A percentile compares a stretch with the other conserved stretches of the same genome.
Conservation (phyloP, 2,329 filamentous ascomycete species). For the Phialocephala subalpina region DNA sequence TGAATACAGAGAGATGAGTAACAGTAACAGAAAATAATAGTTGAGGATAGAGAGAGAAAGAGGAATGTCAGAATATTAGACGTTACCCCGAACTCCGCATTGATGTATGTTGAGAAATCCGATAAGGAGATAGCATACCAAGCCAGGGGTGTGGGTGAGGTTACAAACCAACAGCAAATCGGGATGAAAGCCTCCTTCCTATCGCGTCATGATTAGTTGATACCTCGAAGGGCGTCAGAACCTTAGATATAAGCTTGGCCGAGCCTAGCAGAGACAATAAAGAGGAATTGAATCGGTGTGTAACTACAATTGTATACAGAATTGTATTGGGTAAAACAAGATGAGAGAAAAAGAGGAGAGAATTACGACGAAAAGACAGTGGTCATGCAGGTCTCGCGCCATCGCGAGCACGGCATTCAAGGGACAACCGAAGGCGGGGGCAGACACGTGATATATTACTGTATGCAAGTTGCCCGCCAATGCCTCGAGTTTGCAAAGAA, state of each 20-base stretch:
- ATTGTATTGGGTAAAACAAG: not conserved
- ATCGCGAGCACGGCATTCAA: not conserved
- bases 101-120: conserved; percentile 5
- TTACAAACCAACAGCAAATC: conserved; percentile 3
- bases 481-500: no score
- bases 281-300: not conserved
- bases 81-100: not conserved
- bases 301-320: not conserved
- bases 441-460: not conserved
- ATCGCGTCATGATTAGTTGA: conserved; percentile 10
- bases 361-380: not conserved
- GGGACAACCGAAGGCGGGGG: no score
- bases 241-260: conserved; percentile 3
- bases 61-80: not conserved
- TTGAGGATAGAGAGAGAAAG: not conserved
- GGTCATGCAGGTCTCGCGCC: not conserved
- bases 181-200: not conserved
- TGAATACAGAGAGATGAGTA: not conserved
- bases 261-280: not conserved
- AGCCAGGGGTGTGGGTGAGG: not conserved
- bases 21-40: not conserved
- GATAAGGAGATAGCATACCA: conserved; percentile 7
- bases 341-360: not conserved
- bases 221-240: not conserved
- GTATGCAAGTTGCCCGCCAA: no score